phyloP scores from a whole-genome alignment of 495 filamentous ascomycete genomes.

The Lasiosphaeria ovina region DNA sequence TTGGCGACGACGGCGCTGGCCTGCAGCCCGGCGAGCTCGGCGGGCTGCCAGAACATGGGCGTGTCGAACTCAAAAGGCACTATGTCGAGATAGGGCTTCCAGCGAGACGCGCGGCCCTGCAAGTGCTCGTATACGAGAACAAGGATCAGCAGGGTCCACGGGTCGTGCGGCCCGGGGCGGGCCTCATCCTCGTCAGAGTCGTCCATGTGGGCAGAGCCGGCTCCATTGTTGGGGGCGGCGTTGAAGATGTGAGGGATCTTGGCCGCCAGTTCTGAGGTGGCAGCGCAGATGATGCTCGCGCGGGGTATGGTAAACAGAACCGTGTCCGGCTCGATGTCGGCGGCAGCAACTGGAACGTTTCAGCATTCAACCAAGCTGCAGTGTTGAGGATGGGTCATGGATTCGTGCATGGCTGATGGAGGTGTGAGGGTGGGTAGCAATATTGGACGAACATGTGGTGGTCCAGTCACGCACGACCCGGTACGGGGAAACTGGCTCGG shows the following conservation, averaged over 20 bases:
- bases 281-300: constrained; percentile 39
- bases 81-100: constrained; percentile 80
- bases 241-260: constrained; percentile 40
- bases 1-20: constrained; percentile 73
- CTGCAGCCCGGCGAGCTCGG: constrained; percentile 71
- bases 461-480: not conserved
- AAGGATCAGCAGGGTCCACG: constrained; percentile 62
- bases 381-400: not conserved
- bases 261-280: constrained; percentile 38
- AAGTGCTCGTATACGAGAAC: constrained; percentile 78
- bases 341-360: constrained; percentile 36
- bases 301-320: constrained; percentile 50
- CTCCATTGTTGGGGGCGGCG: not conserved
- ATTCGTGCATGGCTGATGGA: not conserved
- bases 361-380: not conserved
- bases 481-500: too few relatives aligned
- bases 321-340: constrained; percentile 44
- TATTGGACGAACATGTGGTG: not conserved
- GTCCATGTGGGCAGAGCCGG: constrained; percentile 25
- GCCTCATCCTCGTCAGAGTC: constrained; percentile 29
- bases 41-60: constrained; percentile 82
- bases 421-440: not conserved
- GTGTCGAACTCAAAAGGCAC: constrained; percentile 79
- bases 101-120: constrained; percentile 58
- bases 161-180: constrained; percentile 29